These are phyloP conservation scores for Apiospora aurea DNA, from an alignment of 2,329 filamentous ascomycete genomes.

Conservation along the genomic window DNA sequence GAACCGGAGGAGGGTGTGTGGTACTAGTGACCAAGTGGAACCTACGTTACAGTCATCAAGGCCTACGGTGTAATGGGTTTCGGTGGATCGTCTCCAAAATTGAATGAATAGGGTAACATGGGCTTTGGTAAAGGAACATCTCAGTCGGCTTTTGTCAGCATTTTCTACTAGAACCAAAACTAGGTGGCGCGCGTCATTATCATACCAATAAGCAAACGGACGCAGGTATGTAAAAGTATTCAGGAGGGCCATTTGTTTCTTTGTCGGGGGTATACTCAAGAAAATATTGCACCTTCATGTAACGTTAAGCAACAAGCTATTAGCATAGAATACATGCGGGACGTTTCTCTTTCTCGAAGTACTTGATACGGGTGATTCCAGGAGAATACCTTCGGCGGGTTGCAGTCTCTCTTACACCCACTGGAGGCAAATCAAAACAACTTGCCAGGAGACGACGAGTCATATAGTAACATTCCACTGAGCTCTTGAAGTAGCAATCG, in stretches of 20 bases:
- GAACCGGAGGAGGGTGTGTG: background rate
- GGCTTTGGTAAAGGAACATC: too few species aligned
- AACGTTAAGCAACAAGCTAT: background rate
- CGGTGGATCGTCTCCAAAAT: background rate
- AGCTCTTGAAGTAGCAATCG: background rate
- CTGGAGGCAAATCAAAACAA: background rate
- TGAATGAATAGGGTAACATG: too few species aligned
- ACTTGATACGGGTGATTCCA: background rate
- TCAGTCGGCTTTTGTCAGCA: background rate
- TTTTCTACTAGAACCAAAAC: background rate
- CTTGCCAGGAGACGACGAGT: background rate
- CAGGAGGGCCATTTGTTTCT: background rate
- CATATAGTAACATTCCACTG: background rate
- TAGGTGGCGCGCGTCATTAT: background rate
- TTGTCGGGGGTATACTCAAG: background rate
- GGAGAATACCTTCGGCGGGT: background rate
- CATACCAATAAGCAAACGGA: background rate
- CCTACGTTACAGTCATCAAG: background rate
- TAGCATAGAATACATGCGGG: too few species aligned
- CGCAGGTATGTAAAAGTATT: background rate
- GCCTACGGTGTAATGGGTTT: background rate
- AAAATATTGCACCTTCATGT: background rate
- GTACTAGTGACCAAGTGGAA: background rate
- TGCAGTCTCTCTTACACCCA: too few species aligned
- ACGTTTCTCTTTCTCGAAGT: background rate